Percentiles rank a stretch among this genome's conserved stretches.
These are phyloP conservation scores for Canariomyces notabilis DNA, from an alignment of 2,329 filamentous ascomycete genomes.

Conservation along the genomic window DNA sequence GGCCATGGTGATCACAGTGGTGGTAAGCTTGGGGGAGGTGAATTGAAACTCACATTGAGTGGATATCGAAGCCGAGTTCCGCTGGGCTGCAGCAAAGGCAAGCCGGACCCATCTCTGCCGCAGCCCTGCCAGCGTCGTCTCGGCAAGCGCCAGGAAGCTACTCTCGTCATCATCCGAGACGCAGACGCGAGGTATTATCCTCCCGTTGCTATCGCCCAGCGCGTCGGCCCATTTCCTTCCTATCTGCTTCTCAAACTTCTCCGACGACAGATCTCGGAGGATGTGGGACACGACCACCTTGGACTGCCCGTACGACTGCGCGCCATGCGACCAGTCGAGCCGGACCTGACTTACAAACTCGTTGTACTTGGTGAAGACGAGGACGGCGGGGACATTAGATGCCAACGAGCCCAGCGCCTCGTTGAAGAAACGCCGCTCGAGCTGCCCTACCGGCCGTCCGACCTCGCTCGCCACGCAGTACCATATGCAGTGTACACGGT, in stretches of 20 bases:
- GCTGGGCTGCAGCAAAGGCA: conserved; percentile 23
- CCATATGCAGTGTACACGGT: conserved; percentile 25
- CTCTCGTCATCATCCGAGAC: conserved; percentile 18
- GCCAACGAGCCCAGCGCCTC: conserved; percentile 9
- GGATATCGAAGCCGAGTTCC: conserved; percentile 21
- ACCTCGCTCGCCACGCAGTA: conserved; percentile 25
- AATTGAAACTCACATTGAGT: conserved; percentile 17
- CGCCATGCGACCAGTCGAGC: conserved; percentile 21
- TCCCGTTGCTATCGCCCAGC: too few relatives aligned
- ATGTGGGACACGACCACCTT: conserved; percentile 25
- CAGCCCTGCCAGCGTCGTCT: conserved; percentile 15
- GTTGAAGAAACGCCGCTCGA: conserved; percentile 22
- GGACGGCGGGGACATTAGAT: conserved; percentile 15
- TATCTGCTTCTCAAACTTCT: conserved; percentile 21
- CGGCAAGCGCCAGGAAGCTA: conserved; percentile 18
- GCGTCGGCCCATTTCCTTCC: conserved; percentile 21
- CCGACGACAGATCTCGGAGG: conserved; percentile 19
- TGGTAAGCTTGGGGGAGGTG: not conserved
- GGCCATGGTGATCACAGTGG: conserved; percentile 1
- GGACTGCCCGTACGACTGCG: conserved; percentile 16
- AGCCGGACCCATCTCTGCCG: conserved; percentile 17
- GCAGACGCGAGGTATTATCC: conserved; percentile 15
- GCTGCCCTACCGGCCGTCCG: conserved; percentile 9
- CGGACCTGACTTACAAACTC: conserved; percentile 22
- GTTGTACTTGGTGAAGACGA: conserved; percentile 26